Conservation (phyloP, 441 rosid genomes). For the Daphne laureola region DNA sequence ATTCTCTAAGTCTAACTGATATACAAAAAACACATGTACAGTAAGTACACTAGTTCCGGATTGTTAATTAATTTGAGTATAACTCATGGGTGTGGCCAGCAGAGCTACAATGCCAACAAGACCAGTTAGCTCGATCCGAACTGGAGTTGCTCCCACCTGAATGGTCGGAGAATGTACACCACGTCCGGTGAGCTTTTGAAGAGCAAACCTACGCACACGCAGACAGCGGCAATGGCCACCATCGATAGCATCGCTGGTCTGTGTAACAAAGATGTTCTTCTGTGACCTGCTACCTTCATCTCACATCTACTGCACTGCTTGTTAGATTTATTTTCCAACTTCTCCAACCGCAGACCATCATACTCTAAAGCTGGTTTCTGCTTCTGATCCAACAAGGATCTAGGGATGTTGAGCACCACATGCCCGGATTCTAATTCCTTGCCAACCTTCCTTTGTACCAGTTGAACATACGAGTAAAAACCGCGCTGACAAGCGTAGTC, state of each 20-base stretch:
- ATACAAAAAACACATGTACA: too few relatives aligned
- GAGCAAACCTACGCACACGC: constrained; percentile 51
- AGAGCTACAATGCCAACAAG: constrained; percentile 1
- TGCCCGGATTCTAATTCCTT: constrained; percentile 19
- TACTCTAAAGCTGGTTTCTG: constrained; percentile 15
- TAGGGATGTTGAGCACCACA: constrained; percentile 29
- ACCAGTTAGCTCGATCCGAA: constrained; percentile 34
- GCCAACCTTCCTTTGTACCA: constrained; percentile 33
- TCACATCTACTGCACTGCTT: constrained; percentile 29
- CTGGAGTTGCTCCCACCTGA: constrained; percentile 49
- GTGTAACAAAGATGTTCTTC: constrained; percentile 23
- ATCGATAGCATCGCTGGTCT: constrained; percentile 42
- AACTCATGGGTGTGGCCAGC: neutral
- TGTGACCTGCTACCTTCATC: constrained; percentile 20
- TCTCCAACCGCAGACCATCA: constrained; percentile 20
- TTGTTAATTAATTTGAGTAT: too few relatives aligned
- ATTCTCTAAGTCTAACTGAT: too few relatives aligned
- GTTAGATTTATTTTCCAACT: constrained; percentile 7
- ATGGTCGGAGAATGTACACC: constrained; percentile 30
- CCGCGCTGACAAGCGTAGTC: constrained; percentile 42
- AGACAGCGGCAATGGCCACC: constrained; percentile 49
- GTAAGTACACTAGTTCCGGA: too few relatives aligned
- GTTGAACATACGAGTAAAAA: constrained; percentile 33
- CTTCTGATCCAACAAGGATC: constrained; percentile 15
- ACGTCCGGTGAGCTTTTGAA: constrained; percentile 54